Conservation (phyloP, 331 rosid species). For the Stylosanthes scabra region DNA sequence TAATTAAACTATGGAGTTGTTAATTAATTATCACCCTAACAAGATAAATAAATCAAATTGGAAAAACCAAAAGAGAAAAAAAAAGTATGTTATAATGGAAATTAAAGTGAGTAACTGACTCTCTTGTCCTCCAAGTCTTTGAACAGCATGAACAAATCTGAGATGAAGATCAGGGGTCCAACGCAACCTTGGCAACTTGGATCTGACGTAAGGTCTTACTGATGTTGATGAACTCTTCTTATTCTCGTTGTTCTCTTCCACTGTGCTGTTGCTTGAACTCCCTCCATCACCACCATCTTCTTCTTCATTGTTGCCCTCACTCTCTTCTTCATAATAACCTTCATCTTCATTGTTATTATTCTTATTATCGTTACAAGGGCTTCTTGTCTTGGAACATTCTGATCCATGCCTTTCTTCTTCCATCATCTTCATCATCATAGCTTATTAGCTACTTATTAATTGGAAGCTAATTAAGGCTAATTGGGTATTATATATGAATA, state of each 20-base stretch:
- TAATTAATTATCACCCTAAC: slow-evolving; percentile 1
- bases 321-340: slow-evolving; percentile 37
- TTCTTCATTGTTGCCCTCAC: slow-evolving; percentile 55
- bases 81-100: neutral
- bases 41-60: neutral
- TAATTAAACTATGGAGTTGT: slow-evolving; percentile 15
- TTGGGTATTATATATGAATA: neutral
- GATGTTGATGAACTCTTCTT: slow-evolving; percentile 46
- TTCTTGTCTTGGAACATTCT: slow-evolving; percentile 69
- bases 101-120: slow-evolving; percentile 51
- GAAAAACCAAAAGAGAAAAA: neutral
- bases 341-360: slow-evolving; percentile 34
- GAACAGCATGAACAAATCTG: slow-evolving; percentile 86
- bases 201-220: slow-evolving; percentile 90
- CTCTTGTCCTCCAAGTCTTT: slow-evolving; percentile 97
- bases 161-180: slow-evolving; percentile 97
- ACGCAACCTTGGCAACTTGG: slow-evolving; percentile 86
- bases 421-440: slow-evolving; percentile 32
- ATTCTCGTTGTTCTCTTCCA: slow-evolving; percentile 70
- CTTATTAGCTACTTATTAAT: neutral
- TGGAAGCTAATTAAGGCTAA: neutral
- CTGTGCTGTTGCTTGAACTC: slow-evolving; percentile 89
- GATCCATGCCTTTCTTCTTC: slow-evolving; percentile 54
- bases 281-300: slow-evolving; percentile 75
- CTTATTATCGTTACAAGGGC: slow-evolving; percentile 42